Evolutionary conservation across 345 rosid genomes (phyloP).

Genomic region (Limnanthes douglasii): DNA sequence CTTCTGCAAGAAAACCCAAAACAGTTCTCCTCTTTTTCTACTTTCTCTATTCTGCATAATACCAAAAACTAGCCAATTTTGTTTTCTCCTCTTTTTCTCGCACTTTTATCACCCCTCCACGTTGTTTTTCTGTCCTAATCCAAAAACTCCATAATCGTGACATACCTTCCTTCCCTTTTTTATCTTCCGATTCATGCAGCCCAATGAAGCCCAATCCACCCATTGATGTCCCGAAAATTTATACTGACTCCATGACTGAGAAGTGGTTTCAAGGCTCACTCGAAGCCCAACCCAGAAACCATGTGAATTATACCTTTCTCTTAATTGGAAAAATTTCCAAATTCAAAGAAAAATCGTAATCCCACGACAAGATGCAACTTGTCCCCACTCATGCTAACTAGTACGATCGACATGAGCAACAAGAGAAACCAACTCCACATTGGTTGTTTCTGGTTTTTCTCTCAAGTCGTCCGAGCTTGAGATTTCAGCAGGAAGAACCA

Average conservation of each 20-base stretch:
- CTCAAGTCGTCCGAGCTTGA: conserved; percentile 16
- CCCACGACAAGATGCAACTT: too few species aligned
- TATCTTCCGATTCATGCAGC: conserved; percentile 93
- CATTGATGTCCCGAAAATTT: conserved; percentile 78
- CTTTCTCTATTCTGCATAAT: too few species aligned
- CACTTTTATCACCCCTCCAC: too few species aligned
- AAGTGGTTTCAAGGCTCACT: conserved; percentile 79
- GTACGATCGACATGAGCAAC: conserved; percentile 36
- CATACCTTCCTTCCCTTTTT: too few species aligned
- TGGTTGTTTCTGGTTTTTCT: conserved; percentile 18
- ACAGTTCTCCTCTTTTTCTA: too few species aligned
- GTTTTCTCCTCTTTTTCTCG: too few species aligned
- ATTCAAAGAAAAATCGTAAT: too few species aligned
- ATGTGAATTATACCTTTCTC: conserved; percentile 88
- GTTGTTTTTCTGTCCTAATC: too few species aligned
- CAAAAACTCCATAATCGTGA: too few species aligned
- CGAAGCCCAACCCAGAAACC: conserved; percentile 79
- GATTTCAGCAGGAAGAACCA: conserved; percentile 31
- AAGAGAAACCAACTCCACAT: conserved; percentile 60
- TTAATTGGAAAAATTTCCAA: conserved; percentile 73
- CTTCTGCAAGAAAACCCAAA: too few species aligned
- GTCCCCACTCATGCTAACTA: conserved; percentile 1
- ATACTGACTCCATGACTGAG: conserved; percentile 49
- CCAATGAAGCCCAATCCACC: conserved; percentile 99
- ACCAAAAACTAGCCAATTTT: too few species aligned